Base-by-base conservation (phyloP, 495 filamentous ascomycete genomes). In the Copromyces sp. region DNA sequence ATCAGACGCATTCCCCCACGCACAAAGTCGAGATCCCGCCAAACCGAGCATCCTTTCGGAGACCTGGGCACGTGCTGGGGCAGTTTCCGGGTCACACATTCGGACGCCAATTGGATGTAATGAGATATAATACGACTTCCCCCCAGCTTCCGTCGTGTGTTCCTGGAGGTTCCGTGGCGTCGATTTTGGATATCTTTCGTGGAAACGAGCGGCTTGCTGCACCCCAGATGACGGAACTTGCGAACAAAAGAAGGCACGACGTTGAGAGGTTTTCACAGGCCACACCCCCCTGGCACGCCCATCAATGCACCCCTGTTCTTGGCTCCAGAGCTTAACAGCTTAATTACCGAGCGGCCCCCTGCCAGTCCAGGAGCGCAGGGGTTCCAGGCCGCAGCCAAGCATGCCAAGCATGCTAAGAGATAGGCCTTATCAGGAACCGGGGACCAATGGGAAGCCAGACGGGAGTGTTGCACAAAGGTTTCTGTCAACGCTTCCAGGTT, bases 381-480 rank as follows among this genome's bases (percentile, higher is more conserved):
- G 7, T 35, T 2, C 12, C 53, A 61, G 47, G 47, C 47, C 24
- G 47, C 53, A 68, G 71, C 74, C 70, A 70, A 72, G 73, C 17
- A 41, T 38, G 78, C 74, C 70, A 70, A 72, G 73, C 17, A 41
- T 38, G 78, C 78, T 77, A 80, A 80, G 78, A 75, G 75, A 78
- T 77, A 76, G 69, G 73, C 70, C 75, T 78, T 75, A 78, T 77
- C 74, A 68, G 17, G 29, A 68, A 16, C 3, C 12, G 32, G 39
- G 37, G 17, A 68, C 77, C 78, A 80, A 80, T 80, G 40, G 74
- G 42, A 32, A 39, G 29, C 41, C 72, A 73, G 68, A 24, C 24
- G 24, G 24, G 24, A 71, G 72, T 74, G 73, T 76, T 78, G 73
- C 61, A 38, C 68, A 74, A 77, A 73, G 71, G 35, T 75, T 75